Evolutionary conservation across 495 filamentous ascomycete species (phyloP), one percentile per base, ranked within the genome.

Genomic region (Cryomyces antarcticus): DNA sequence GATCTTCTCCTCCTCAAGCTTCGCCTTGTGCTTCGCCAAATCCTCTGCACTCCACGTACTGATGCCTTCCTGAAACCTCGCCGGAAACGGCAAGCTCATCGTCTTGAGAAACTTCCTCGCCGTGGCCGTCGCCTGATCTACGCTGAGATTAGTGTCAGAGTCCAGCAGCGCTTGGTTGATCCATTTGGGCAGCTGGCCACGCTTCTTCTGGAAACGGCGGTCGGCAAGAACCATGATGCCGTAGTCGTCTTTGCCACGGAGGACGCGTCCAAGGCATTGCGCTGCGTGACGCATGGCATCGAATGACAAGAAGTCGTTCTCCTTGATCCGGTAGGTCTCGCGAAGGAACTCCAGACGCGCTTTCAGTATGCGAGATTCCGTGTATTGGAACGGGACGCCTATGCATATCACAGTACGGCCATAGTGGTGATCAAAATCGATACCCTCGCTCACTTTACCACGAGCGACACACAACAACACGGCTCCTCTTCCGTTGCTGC

Each of bases 351-450:
- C 84, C 13, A 99, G 75, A 5, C 92, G 75, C 1, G 92, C 92
- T 62, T 95, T 96, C 30, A 99, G 69, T 46, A 99, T 96, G 30
- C 89, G 77, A 2, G 88, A 95, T 56, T 96, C 88, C 9, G 92
- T 99, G 63, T 99, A 99, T 59, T 99, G 92, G 66, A 95, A 99
- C 0, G 92, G 92, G 4, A 95, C 87, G 49, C 92, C 89, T 45
- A 99, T 94, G 60, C 85, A 93, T 7, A 99, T 56, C 65, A 99
- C 92, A 1, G 88, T 89, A 46, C 92, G 82, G 11, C 92, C 92
- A 59, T 95, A 99, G 49, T 99, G 87, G 52, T 99, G 89, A 57
- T 99, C 92, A 52, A 99, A 99, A 72, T 99, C 92, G 42, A 99
- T 95, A 37, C 92, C 92, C 52, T 99, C 92, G 2, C 77, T 83